Evolutionary conservation across 2,329 filamentous ascomycete genomes (phyloP).

Genomic region (Hirsutella thompsonii): DNA sequence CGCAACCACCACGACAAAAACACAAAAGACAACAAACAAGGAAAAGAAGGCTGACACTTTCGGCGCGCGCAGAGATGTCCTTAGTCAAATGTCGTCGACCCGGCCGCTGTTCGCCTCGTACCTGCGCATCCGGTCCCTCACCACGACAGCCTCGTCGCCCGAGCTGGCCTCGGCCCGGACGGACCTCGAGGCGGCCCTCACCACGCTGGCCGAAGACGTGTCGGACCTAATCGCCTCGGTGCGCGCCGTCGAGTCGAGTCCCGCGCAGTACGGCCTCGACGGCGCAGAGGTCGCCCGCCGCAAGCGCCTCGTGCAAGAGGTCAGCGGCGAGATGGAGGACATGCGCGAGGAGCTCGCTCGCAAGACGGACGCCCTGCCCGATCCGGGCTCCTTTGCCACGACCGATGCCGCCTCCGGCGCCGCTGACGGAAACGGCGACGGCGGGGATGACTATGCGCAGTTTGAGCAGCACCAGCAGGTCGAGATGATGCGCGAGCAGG

Average conservation of each 20-base stretch:
- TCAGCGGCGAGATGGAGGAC: conserved; percentile 76
- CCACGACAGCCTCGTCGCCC: conserved; percentile 57
- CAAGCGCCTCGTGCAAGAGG: conserved; percentile 72
- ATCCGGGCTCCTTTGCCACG: conserved; percentile 45
- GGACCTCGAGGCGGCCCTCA: conserved; percentile 54
- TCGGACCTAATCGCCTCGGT: conserved; percentile 81
- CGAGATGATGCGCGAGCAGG: conserved; percentile 89
- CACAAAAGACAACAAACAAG: no score
- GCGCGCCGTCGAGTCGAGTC: conserved; percentile 74
- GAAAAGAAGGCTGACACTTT: not conserved
- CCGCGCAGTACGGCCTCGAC: conserved; percentile 76
- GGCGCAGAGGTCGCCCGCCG: conserved; percentile 70
- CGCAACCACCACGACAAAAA: not conserved
- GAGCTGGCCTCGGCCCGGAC: conserved; percentile 70
- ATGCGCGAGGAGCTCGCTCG: conserved; percentile 75
- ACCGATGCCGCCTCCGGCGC: conserved; percentile 30
- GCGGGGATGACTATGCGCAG: conserved; percentile 61
- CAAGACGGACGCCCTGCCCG: conserved; percentile 35
- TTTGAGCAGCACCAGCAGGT: conserved; percentile 88
- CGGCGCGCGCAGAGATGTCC: conserved; percentile 57
- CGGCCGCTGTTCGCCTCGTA: conserved; percentile 89
- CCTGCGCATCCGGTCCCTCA: conserved; percentile 83
- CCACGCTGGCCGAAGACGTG: conserved; percentile 68
- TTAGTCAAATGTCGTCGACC: conserved; percentile 65
- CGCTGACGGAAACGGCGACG: no score